Percentiles rank a stretch among this genome's conserved stretches.
phyloP scores from a whole-genome alignment of 2,329 filamentous ascomycete species.

The Aspergillus quadrilineatus region DNA sequence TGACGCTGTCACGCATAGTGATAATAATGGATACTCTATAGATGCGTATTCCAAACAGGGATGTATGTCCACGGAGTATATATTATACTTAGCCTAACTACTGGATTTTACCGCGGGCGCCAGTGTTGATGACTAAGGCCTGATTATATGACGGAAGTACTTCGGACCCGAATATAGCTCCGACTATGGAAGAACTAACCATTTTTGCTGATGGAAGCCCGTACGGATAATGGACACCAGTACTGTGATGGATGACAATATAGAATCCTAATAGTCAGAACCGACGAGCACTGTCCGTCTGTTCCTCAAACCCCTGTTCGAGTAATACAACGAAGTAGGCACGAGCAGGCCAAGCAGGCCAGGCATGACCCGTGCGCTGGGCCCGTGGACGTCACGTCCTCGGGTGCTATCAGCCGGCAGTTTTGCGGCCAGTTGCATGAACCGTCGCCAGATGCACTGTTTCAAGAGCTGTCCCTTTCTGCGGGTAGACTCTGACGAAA shows the following conservation, averaged over 20 bases:
- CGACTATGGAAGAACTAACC: no score
- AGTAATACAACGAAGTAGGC: background rate
- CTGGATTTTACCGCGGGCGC: background rate
- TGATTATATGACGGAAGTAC: no score
- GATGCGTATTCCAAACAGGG: no score
- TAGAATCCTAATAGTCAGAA: background rate
- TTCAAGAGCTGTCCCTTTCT: background rate
- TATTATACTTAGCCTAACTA: no score
- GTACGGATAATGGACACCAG: background rate
- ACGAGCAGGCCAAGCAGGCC: no score
- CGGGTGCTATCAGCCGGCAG: constrained; percentile 5
- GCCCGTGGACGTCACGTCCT: background rate
- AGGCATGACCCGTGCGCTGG: constrained; percentile 1
- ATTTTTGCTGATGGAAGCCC: no score
- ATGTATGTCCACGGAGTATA: no score
- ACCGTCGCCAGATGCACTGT: constrained; percentile 6
- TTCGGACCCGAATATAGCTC: no score
- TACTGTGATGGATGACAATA: background rate
- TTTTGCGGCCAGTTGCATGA: constrained; percentile 4
- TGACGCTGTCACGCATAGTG: no score
- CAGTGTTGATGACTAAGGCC: background rate
- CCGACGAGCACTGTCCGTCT: background rate
- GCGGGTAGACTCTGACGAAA: background rate
- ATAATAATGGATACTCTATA: no score
- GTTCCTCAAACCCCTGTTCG: background rate